These are phyloP conservation scores for Brettanomyces custersianus DNA, from an alignment of 805 yeast species.

Conservation along the genomic window DNA sequence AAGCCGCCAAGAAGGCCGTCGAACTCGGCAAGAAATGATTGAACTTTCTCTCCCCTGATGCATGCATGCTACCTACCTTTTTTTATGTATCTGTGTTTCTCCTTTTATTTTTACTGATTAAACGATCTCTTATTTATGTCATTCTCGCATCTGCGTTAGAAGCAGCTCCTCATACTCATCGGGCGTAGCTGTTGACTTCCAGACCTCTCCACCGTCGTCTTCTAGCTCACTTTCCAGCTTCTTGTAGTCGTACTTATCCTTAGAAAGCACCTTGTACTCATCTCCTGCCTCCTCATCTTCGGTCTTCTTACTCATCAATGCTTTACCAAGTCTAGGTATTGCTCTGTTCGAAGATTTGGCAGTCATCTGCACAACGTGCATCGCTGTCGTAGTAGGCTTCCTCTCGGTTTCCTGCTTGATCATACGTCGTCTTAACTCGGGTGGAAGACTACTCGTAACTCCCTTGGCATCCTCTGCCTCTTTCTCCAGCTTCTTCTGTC, in stretches of 20 bases:
- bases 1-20: constrained; percentile 94
- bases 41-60: background rate
- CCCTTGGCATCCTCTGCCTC: constrained; percentile 32
- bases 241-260: constrained; percentile 4
- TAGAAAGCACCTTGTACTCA: constrained; percentile 8
- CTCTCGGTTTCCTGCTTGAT: constrained; percentile 51
- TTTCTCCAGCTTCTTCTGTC: constrained; percentile 29
- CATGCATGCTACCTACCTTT: background rate
- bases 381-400: constrained; percentile 30
- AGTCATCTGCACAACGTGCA: constrained; percentile 68
- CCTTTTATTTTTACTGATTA: background rate
- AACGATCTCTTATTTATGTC: background rate
- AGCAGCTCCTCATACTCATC: constrained; percentile 26
- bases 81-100: background rate
- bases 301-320: constrained; percentile 51
- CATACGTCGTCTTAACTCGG: constrained; percentile 68
- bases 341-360: constrained; percentile 55
- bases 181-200: constrained; percentile 17
- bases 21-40: constrained; percentile 32
- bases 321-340: constrained; percentile 59
- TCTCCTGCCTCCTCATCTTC: constrained; percentile 52
- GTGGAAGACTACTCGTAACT: constrained; percentile 42
- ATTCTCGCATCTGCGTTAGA: constrained; percentile 11
- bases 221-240: constrained; percentile 4
- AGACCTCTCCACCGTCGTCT: constrained; percentile 2